Percentiles rank a stretch among this genome's conserved stretches.
Conservation (phyloP, 1,284 basidiomycete genomes). For the Boletus semigastroideus region DNA sequence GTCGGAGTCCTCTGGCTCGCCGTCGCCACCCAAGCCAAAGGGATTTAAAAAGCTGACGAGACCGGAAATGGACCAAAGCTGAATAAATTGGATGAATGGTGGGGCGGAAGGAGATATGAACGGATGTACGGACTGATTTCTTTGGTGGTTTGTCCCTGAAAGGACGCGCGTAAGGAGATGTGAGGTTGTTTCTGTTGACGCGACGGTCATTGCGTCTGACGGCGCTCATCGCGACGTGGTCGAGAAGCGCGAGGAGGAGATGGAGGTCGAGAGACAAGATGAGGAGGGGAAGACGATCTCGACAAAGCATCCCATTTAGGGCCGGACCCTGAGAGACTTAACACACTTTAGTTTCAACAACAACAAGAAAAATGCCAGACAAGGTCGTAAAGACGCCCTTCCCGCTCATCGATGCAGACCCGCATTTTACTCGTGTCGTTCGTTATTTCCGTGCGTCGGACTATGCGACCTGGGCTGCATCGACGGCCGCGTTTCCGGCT, state of each 20-base stretch:
- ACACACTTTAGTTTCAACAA: no score
- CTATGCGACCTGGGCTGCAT: conserved; percentile 82
- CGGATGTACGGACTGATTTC: conserved; percentile 43
- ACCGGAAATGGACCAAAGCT: conserved; percentile 54
- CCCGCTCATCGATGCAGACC: conserved; percentile 91
- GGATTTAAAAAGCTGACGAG: conserved; percentile 51
- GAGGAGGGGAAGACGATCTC: conserved; percentile 15
- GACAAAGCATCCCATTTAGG: conserved; percentile 31
- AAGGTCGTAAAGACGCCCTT: conserved; percentile 72
- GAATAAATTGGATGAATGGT: not conserved
- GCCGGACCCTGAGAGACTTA: conserved; percentile 24
- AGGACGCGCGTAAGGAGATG: conserved; percentile 38
- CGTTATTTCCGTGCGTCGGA: conserved; percentile 89
- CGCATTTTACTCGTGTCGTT: conserved; percentile 86
- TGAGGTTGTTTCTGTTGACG: conserved; percentile 36
- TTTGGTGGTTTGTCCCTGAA: conserved; percentile 25
- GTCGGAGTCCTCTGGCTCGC: conserved; percentile 25
- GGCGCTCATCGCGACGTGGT: conserved; percentile 44
- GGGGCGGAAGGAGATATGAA: not conserved
- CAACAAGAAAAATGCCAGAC: conserved; percentile 47
- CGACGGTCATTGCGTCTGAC: conserved; percentile 46
- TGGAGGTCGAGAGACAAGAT: conserved; percentile 16
- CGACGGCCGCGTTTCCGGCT: conserved; percentile 77
- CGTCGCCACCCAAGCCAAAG: conserved; percentile 37
- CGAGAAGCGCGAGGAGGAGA: conserved; percentile 9